A percentile compares a stretch with the other conserved stretches of the same genome.
phyloP scores from a whole-genome alignment of 2,329 filamentous ascomycete genomes.

The Colletotrichum tropicale region DNA sequence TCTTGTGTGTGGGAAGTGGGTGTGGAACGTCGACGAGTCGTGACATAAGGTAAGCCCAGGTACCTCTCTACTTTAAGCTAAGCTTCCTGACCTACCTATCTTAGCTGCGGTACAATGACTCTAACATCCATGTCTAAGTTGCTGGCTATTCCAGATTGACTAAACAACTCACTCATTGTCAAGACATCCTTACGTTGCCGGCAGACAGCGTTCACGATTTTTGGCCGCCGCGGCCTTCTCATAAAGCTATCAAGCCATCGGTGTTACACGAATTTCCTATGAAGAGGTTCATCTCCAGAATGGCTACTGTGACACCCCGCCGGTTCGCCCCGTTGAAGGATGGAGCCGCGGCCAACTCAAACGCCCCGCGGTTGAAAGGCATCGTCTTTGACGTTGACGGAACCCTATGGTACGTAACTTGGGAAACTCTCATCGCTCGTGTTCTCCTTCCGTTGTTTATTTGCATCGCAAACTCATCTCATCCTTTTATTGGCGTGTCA shows the following conservation, averaged over 20 bases:
- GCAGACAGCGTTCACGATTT: neutral
- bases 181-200: neutral
- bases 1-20: neutral
- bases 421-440: neutral
- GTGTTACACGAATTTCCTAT: neutral
- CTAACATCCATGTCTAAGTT: neutral
- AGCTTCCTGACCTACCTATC: neutral
- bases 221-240: neutral
- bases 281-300: constrained; percentile 41
- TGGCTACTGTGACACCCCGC: constrained; percentile 44
- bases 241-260: neutral
- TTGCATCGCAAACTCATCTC: neutral
- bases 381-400: constrained; percentile 94
- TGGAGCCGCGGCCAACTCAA: constrained; percentile 30
- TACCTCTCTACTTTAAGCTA: neutral
- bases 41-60: neutral
- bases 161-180: neutral
- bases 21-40: neutral
- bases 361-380: constrained; percentile 56
- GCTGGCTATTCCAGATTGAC: neutral
- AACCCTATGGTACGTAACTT: constrained; percentile 78
- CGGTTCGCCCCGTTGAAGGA: constrained; percentile 62
- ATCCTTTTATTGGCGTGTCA: neutral
- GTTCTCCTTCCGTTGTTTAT: neutral
- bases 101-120: neutral